Conservation (phyloP, 2,329 filamentous ascomycete species). For the Aspergillus sp. region DNA sequence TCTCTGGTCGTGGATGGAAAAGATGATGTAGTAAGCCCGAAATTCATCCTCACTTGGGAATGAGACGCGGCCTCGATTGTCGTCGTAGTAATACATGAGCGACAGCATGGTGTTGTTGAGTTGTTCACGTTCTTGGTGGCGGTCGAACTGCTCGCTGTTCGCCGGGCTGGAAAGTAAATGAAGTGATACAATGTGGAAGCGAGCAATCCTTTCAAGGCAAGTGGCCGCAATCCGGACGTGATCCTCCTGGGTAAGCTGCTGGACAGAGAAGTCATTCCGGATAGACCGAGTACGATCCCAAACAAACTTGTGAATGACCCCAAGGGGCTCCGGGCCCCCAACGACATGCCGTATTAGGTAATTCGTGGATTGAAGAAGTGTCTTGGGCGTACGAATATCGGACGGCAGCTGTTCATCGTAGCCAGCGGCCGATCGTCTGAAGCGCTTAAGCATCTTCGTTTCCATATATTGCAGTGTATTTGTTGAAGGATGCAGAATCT, state of each 20-base stretch:
- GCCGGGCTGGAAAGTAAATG: conserved; percentile 48
- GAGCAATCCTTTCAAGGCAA: conserved; percentile 54
- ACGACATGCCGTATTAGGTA: conserved; percentile 44
- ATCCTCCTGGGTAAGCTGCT: conserved; percentile 48
- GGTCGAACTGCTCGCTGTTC: conserved; percentile 45
- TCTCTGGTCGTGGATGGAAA: conserved; percentile 43
- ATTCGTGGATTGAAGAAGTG: conserved; percentile 38
- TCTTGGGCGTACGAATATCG: conserved; percentile 50
- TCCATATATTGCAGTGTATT: conserved; percentile 26
- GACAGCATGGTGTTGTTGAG: conserved; percentile 54
- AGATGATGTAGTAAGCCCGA: conserved; percentile 52
- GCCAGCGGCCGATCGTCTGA: conserved; percentile 53
- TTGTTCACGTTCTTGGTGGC: conserved; percentile 55
- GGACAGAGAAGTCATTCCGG: conserved; percentile 56
- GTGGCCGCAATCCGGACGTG: conserved; percentile 50
- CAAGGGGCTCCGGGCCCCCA: conserved; percentile 40
- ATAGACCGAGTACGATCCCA: conserved; percentile 58
- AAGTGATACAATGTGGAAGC: conserved; percentile 54
- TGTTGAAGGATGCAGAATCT: conserved; percentile 29
- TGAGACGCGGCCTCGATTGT: conserved; percentile 39
- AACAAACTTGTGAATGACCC: conserved; percentile 51
- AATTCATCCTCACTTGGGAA: conserved; percentile 56
- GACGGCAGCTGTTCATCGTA: conserved; percentile 55
- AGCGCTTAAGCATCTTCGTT: conserved; percentile 53
- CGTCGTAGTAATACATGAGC: conserved; percentile 52